Evolutionary conservation across 306 rosid genomes (phyloP).

Genomic region (Trifolium dubium): DNA sequence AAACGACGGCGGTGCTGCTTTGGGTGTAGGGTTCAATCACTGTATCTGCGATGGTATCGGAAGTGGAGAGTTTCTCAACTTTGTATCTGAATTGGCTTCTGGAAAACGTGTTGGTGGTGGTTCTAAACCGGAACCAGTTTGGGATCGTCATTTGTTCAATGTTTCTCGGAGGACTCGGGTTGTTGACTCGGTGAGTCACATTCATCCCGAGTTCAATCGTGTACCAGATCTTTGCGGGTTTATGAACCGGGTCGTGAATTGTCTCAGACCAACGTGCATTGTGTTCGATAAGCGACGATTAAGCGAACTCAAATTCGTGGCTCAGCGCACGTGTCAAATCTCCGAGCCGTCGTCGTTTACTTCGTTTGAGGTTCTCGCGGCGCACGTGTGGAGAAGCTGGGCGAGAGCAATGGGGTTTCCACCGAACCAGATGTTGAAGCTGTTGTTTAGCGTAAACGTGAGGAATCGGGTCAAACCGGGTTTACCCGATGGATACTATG

Average conservation of each 20-base stretch:
- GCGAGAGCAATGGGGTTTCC: slow-evolving; percentile 74
- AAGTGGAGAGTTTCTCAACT: slow-evolving; percentile 72
- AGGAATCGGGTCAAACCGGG: slow-evolving; percentile 71
- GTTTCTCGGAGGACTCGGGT: neutral
- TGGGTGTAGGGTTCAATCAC: slow-evolving; percentile 80
- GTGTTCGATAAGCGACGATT: slow-evolving; percentile 50
- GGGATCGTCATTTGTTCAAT: slow-evolving; percentile 79
- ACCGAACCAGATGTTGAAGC: slow-evolving; percentile 60
- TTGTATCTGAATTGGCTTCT: slow-evolving; percentile 56
- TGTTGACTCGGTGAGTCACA: neutral
- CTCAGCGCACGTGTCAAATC: slow-evolving; percentile 41
- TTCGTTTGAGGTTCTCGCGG: slow-evolving; percentile 76
- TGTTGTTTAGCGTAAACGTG: slow-evolving; percentile 77
- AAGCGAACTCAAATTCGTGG: slow-evolving; percentile 51
- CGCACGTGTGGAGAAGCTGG: slow-evolving; percentile 96
- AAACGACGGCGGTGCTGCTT: slow-evolving; percentile 69
- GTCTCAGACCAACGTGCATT: slow-evolving; percentile 62
- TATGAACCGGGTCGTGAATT: slow-evolving; percentile 56
- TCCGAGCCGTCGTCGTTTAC: slow-evolving; percentile 45
- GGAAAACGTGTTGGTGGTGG: slow-evolving; percentile 41
- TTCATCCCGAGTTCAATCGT: slow-evolving; percentile 56
- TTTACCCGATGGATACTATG: slow-evolving; percentile 78
- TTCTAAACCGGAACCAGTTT: slow-evolving; percentile 48
- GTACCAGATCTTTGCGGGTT: slow-evolving; percentile 76
- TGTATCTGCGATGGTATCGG: slow-evolving; percentile 83